A percentile compares a stretch with the other conserved stretches of the same genome.
These are phyloP conservation scores for Bidens hawaiensis DNA, from an alignment of 140 eudicot genomes.

Conservation along the genomic window DNA sequence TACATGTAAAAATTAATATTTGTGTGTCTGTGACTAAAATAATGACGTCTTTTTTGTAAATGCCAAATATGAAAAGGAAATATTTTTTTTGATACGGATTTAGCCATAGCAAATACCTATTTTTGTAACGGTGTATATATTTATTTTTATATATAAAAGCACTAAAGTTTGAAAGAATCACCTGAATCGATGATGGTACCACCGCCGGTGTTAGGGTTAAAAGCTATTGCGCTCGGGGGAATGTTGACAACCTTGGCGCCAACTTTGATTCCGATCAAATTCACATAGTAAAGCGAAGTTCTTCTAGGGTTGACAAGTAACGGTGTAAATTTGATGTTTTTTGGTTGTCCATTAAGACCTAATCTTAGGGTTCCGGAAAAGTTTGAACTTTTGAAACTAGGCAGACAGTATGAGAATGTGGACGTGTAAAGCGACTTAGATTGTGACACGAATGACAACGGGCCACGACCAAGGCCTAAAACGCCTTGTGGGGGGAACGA, in stretches of 20 bases:
- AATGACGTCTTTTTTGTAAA: no score
- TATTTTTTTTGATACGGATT: no score
- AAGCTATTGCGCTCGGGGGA: conserved; percentile 60
- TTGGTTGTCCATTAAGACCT: conserved; percentile 70
- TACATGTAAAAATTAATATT: no score
- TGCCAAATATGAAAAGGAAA: no score
- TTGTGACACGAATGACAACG: conserved; percentile 64
- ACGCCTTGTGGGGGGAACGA: conserved; percentile 82
- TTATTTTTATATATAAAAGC: not conserved
- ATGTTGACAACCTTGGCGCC: conserved; percentile 52
- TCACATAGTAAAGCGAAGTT: conserved; percentile 74
- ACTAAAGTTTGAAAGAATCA: not conserved
- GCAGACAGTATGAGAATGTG: conserved; percentile 81
- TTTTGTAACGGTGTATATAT: no score
- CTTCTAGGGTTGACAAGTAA: conserved; percentile 73
- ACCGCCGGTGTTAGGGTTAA: conserved; percentile 68
- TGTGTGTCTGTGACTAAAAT: no score
- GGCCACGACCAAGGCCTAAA: conserved; percentile 86
- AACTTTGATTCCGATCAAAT: conserved; percentile 53
- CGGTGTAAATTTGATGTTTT: conserved; percentile 50
- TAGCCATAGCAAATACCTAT: not conserved
- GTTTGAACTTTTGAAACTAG: conserved; percentile 61
- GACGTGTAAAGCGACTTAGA: conserved; percentile 56
- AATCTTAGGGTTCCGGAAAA: conserved; percentile 69
- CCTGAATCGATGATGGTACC: conserved; percentile 90